These are phyloP conservation scores for Cordyceps tenuipes DNA, from an alignment of 2,329 filamentous ascomycete genomes.

Conservation along the genomic window DNA sequence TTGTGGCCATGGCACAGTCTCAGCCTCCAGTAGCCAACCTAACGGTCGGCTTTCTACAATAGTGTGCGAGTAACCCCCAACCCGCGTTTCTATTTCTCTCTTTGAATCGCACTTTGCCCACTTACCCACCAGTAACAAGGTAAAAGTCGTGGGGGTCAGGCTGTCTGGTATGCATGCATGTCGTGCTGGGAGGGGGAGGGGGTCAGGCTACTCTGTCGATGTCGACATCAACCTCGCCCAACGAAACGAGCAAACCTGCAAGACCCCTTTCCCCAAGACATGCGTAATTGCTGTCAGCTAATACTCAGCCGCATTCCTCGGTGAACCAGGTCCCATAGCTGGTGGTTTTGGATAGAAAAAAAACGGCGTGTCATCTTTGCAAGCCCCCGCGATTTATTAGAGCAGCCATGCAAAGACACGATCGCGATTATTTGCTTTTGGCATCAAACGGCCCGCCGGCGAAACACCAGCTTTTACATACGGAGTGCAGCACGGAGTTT, in stretches of 20 bases:
- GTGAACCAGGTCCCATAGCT: too few relatives aligned
- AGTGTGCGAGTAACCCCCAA: too few relatives aligned
- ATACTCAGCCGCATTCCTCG: background rate
- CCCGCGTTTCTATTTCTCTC: too few relatives aligned
- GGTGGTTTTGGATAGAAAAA: background rate
- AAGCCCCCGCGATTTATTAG: background rate
- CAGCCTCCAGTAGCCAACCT: too few relatives aligned
- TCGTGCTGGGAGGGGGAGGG: background rate
- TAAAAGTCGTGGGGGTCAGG: background rate
- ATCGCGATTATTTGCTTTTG: background rate
- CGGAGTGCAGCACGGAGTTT: background rate
- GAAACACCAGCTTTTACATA: background rate
- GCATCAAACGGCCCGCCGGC: background rate
- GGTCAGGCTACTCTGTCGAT: background rate
- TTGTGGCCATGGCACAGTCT: too few relatives aligned
- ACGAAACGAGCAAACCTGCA: too few relatives aligned
- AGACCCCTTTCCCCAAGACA: background rate
- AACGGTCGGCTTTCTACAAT: too few relatives aligned
- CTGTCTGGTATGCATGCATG: slow-evolving; percentile 1
- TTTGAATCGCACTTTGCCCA: too few relatives aligned
- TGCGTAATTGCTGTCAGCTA: background rate
- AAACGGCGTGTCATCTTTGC: background rate
- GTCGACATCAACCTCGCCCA: background rate
- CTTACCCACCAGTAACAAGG: too few relatives aligned
- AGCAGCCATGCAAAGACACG: background rate